Evolutionary conservation across 2,329 filamentous ascomycete genomes (phyloP), one percentile per base, ranked within the genome.

Genomic region (Pseudogymnoascus sp.): DNA sequence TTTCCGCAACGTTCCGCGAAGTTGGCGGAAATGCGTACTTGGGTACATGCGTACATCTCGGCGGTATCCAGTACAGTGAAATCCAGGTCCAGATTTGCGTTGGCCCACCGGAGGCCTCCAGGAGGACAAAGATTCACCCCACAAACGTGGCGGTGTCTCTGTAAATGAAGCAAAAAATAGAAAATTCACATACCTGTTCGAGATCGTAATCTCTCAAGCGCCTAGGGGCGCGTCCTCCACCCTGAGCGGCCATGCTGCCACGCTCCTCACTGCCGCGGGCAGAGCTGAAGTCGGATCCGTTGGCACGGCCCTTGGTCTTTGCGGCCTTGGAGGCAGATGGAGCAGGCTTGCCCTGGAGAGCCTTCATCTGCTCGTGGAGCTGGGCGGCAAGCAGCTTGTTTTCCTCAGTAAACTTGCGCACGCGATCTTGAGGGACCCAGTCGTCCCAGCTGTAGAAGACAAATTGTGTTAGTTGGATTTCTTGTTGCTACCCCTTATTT

Each of bases 351-450:
- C 74, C 63, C 73, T 75, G 61, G 74, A 77, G 68, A 74, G 76
- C 62, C 65, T 72, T 86, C 77, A 86, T 81, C 75, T 91, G 87
- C 64, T 86, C 83, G 70, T 86, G 83, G 31, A 93, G 81, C 75
- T 89, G 87, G 63, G 81, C 80, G 21, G 93, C 92, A 39, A 99
- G 83, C 73, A 96, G 91, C 73, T 91, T 90, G 78, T 97, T 97
- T 77, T 97, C 95, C 64, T 96, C 91, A 61, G 88, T 96, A 74
- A 93, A 89, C 78, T 97, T 97, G 73, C 93, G 88, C 66, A 99
- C 88, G 69, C 95, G 90, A 75, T 97, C 93, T 76, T 92, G 87
- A 21, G 90, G 86, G 51, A 97, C 95, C 93, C 93, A 97, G 78
- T 99, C 95, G 78, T 99, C 95, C 95, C 95, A 99, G 67, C 87